Base-by-base conservation (phyloP, 1,284 basidiomycete species). In the Cystobasidiaceae sp. region DNA sequence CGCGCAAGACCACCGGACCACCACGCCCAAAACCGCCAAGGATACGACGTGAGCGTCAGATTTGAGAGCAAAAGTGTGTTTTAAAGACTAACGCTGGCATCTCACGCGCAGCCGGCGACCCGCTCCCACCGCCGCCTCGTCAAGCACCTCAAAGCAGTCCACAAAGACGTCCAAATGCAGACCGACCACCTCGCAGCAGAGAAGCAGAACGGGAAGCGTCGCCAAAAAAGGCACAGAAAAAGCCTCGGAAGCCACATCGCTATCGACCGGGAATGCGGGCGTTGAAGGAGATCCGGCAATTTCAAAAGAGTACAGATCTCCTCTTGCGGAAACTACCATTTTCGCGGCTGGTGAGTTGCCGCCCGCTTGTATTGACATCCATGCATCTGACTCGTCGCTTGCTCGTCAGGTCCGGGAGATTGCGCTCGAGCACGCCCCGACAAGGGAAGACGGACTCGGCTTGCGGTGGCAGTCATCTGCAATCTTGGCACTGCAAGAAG, bases 391-490 rank as follows among this genome's bases (percentile, higher is more conserved):
- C 34, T 52, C 8, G 28, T 13, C 15, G 48, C 11, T 9, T 4
- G 46, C 48, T 39, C 11, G n/a, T 9, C 70, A 94, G 92, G 90
- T 96, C 52, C 86, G 91, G 68, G 93, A 97, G 79, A 90, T 96
- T 68, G 89, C 93, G 3, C 71, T 85, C 74, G 88, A 93, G 28
- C 72, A 70, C 48, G 72, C 74, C 19, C 69, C 70, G 9, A 69
- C 70, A 9, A 65, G 72, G 0, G 67, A 66, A 32, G 81, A 81
- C n/a, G 81, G 81, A 19, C 67, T 71, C 4, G 87, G 84, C 41
- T 78, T 96, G 60, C 82, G 93, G 50, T 97, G 93, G 93, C 93
- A 97, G 77, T 88, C 84, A 67, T 89, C 89, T 11, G 93, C 93
- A 4, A 82, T 97, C 60, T 76, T 92, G 68, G 93, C 93, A 2